These are phyloP conservation scores for Desmodesmus armatus DNA, from an alignment of 139 green algal species.

Conservation along the genomic window DNA sequence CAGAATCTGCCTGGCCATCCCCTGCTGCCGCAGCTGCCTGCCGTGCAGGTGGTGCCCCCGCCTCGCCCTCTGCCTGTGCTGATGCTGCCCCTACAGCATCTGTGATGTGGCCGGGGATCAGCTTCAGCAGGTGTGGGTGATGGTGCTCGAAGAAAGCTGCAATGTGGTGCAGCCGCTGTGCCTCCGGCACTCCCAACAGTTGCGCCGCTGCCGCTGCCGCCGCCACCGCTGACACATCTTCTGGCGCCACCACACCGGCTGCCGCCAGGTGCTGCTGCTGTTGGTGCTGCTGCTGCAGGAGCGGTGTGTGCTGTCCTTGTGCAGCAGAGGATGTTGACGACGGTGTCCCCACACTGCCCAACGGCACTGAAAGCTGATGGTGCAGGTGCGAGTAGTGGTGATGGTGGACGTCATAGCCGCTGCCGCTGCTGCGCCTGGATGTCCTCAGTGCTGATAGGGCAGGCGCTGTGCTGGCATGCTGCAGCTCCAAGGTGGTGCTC, in stretches of 20 bases:
- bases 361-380: no score
- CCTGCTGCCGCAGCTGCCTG: neutral
- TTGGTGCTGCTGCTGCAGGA: conserved; percentile 27
- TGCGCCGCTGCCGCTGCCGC: conserved; percentile 31
- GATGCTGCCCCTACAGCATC: neutral
- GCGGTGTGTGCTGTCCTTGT: neutral
- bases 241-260: conserved; percentile 1
- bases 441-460: neutral
- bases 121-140: conserved; percentile 37
- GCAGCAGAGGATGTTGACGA: neutral
- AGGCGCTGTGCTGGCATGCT: neutral
- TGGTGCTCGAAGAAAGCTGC: conserved; percentile 27
- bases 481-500: conserved; percentile 23
- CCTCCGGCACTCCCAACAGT: neutral
- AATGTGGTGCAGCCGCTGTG: conserved; percentile 25
- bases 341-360: no score
- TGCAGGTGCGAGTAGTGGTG: neutral
- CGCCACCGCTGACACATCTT: neutral
- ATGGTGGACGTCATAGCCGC: neutral
- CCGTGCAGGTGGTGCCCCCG: neutral
- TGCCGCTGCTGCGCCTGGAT: neutral
- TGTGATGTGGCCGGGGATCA: conserved; percentile 10
- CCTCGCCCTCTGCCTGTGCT: neutral
- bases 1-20: neutral
- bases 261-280: conserved; percentile 25